phyloP scores from a whole-genome alignment of 257 asterid genomes.

The Ilex aquifolium region DNA sequence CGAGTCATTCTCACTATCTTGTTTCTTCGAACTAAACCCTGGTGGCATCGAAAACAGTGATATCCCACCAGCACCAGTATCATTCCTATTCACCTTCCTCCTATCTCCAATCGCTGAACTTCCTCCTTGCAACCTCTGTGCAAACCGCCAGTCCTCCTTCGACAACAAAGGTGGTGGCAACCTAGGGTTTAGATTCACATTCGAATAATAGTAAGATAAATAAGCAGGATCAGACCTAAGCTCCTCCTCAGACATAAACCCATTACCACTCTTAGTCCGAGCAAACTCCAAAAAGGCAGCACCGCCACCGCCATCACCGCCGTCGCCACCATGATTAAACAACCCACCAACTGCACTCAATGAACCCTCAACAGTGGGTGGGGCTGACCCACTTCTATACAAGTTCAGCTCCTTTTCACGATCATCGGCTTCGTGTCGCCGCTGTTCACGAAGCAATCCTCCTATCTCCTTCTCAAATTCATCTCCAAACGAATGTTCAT shows the following conservation, averaged over 20 bases:
- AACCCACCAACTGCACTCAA: slow-evolving; percentile 87
- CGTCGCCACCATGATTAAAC: slow-evolving; percentile 47
- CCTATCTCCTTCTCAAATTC: slow-evolving; percentile 85
- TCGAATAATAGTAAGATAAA: slow-evolving; percentile 74
- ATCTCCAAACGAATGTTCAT: slow-evolving; percentile 73
- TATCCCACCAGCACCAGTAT: slow-evolving; percentile 49
- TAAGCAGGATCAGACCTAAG: slow-evolving; percentile 96
- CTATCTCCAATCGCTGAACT: slow-evolving; percentile 87
- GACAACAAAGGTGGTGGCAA: slow-evolving; percentile 94
- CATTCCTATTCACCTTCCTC: slow-evolving; percentile 73
- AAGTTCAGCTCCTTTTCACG: slow-evolving; percentile 85
- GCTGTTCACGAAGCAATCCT: slow-evolving; percentile 60
- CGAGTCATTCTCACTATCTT: slow-evolving; percentile 41
- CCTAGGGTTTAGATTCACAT: slow-evolving; percentile 92
- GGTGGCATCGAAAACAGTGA: slow-evolving; percentile 64
- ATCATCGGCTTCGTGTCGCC: slow-evolving; percentile 73
- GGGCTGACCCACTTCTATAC: slow-evolving; percentile 98
- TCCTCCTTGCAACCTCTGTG: slow-evolving; percentile 86
- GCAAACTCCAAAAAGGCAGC: slow-evolving; percentile 50
- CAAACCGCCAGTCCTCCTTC: slow-evolving; percentile 88
- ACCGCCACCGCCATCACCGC: slow-evolving; percentile 13
- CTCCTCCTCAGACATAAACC: slow-evolving; percentile 78
- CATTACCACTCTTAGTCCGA: slow-evolving; percentile 43
- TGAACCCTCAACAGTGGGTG: slow-evolving; percentile 97
- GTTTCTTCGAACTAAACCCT: slow-evolving; percentile 56